phyloP scores from a whole-genome alignment of 1,139 yeast species.

The Debaryomycetaceae sp. region DNA sequence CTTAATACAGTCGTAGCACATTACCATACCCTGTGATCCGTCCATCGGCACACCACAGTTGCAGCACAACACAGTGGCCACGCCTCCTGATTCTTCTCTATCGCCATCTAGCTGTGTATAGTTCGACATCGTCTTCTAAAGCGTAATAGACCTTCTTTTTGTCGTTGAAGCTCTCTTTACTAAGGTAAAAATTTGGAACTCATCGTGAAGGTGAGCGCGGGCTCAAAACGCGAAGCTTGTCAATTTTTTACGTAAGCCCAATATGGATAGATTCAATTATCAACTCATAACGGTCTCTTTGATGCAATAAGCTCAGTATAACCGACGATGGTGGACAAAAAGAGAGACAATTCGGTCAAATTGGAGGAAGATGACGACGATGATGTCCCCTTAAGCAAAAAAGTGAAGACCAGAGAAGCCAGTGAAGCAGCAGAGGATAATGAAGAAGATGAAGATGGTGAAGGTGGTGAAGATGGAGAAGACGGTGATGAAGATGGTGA shows the following conservation, averaged over 20 bases:
- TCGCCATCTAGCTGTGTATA: conserved; percentile 43
- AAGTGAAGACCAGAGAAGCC: conserved; percentile 17
- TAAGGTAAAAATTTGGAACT: not conserved
- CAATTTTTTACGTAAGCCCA: not conserved
- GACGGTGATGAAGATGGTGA: conserved; percentile 13
- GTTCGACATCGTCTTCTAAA: conserved; percentile 36
- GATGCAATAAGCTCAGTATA: not conserved
- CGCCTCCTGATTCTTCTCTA: conserved; percentile 26
- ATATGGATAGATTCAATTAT: not conserved
- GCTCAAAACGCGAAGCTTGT: not conserved
- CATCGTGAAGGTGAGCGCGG: not conserved
- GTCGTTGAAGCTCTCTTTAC: not conserved
- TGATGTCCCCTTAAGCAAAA: conserved; percentile 35
- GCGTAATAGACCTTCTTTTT: not conserved
- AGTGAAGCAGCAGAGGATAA: conserved; percentile 12
- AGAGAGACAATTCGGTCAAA: conserved; percentile 21
- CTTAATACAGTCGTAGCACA: conserved; percentile 97
- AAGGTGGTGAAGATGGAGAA: conserved; percentile 9
- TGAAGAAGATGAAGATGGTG: conserved; percentile 10
- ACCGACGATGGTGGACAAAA: conserved; percentile 29
- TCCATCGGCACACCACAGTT: conserved; percentile 99
- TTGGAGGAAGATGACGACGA: conserved; percentile 23
- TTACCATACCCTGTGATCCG: conserved; percentile 88
- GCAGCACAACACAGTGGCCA: conserved; percentile 92
- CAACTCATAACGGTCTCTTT: not conserved